Evolutionary conservation across 2,329 filamentous ascomycete genomes (phyloP).

Genomic region (Sodiomyces alkalinus): DNA sequence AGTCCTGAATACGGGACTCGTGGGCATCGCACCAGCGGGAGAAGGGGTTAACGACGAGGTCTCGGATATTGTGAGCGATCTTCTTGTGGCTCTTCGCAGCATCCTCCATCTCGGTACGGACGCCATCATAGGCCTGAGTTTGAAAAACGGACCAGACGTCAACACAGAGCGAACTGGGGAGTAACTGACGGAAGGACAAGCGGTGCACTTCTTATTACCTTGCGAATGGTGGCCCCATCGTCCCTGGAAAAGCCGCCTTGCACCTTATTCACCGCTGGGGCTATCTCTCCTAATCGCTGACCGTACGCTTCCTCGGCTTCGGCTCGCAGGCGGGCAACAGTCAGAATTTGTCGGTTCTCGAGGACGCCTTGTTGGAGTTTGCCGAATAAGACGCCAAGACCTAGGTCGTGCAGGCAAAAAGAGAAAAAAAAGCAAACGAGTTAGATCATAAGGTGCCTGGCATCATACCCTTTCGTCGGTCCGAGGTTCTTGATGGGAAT

Average conservation of each 20-base stretch:
- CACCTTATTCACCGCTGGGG: conserved; percentile 67
- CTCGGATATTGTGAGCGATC: conserved; percentile 90
- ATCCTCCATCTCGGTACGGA: conserved; percentile 84
- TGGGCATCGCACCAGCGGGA: conserved; percentile 93
- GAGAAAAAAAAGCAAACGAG: too few species aligned
- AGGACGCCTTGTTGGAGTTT: conserved; percentile 94
- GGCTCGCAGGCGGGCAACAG: conserved; percentile 81
- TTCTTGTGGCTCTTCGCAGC: conserved; percentile 83
- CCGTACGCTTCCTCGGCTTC: conserved; percentile 90
- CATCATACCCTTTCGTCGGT: too few species aligned
- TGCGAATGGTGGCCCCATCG: conserved; percentile 89
- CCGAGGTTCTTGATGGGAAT: too few species aligned
- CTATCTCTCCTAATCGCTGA: conserved; percentile 65
- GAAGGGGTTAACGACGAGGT: conserved; percentile 89
- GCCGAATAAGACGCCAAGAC: conserved; percentile 83
- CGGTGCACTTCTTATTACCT: conserved; percentile 38
- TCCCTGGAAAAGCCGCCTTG: conserved; percentile 74
- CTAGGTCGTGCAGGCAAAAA: conserved; percentile 22
- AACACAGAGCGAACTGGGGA: too few species aligned
- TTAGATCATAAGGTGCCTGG: too few species aligned
- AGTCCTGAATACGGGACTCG: conserved; percentile 78
- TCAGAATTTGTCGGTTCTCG: conserved; percentile 89
- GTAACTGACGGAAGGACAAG: not conserved
- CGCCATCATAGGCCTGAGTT: conserved; percentile 91
- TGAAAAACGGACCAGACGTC: conserved; percentile 1